These are phyloP conservation scores for Carex pumila DNA, from an alignment of 176 grass and related monocot species.

Conservation along the genomic window DNA sequence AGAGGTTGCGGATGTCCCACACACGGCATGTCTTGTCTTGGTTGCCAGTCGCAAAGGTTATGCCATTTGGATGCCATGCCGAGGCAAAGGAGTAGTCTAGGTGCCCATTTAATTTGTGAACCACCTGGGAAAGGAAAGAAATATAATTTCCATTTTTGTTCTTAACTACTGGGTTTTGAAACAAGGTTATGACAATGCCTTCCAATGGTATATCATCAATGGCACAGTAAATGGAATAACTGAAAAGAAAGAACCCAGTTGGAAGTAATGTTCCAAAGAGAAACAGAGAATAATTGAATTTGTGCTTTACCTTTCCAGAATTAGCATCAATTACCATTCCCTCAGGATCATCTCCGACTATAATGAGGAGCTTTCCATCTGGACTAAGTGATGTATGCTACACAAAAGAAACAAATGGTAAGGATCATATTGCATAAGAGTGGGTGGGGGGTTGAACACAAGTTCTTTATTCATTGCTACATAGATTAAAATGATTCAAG, in stretches of 20 bases:
- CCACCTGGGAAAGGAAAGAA: conserved; percentile 30
- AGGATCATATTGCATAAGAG: background rate
- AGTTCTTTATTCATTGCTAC: background rate
- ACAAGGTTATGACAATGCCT: background rate
- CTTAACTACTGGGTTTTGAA: background rate
- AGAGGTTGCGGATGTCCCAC: conserved; percentile 81
- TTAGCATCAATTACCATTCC: conserved; percentile 77
- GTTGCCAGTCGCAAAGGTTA: conserved; percentile 89
- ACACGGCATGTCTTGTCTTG: conserved; percentile 98
- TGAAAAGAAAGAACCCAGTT: background rate
- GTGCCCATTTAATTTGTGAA: conserved; percentile 72
- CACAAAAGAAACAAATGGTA: conserved; percentile 27
- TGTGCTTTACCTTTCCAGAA: conserved; percentile 74
- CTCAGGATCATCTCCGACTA: conserved; percentile 80
- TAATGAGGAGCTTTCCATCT: conserved; percentile 67
- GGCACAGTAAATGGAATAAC: background rate
- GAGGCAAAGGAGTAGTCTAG: conserved; percentile 88
- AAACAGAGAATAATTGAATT: background rate
- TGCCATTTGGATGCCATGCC: conserved; percentile 82
- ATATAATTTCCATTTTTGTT: background rate
- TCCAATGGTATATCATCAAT: background rate
- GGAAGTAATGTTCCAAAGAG: conserved; percentile 1
- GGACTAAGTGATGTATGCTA: conserved; percentile 97
- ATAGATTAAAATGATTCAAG: background rate
- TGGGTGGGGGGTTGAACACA: background rate